Percentiles rank a stretch among this genome's conserved stretches.
Conservation (phyloP, 257 asterid genomes). For the Handroanthus guayacan region DNA sequence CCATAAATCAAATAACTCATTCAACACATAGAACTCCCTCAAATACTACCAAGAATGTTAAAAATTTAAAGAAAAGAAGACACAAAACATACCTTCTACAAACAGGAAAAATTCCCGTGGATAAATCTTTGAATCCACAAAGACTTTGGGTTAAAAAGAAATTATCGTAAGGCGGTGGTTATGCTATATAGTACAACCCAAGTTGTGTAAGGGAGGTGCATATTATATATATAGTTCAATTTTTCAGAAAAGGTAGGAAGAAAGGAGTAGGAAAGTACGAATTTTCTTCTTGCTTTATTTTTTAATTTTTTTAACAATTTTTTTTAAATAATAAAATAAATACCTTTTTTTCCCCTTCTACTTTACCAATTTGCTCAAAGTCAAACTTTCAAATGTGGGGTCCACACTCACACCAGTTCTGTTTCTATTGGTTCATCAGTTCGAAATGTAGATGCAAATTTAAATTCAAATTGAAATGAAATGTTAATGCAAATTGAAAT, state of each 20-base stretch:
- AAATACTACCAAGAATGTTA: conserved; percentile 1
- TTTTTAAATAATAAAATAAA: too few species aligned
- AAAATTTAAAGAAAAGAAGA: background rate
- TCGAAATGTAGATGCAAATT: conserved; percentile 15
- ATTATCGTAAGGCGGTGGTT: conserved; percentile 18
- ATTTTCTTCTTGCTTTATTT: conserved; percentile 61
- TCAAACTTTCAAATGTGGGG: conserved; percentile 65
- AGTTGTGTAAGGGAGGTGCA: conserved; percentile 42
- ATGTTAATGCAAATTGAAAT: conserved; percentile 22
- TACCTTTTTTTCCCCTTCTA: background rate
- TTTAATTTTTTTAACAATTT: background rate
- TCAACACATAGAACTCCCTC: background rate
- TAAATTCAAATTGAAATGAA: conserved; percentile 21
- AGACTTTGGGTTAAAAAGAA: background rate
- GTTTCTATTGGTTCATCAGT: conserved; percentile 59
- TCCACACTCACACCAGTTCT: conserved; percentile 56
- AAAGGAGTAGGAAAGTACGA: conserved; percentile 77
- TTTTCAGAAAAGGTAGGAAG: conserved; percentile 31
- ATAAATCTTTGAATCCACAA: background rate
- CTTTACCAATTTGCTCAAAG: conserved; percentile 55
- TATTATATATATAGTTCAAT: conserved; percentile 46
- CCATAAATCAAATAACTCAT: conserved; percentile 31
- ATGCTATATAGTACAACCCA: background rate
- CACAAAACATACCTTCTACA: conserved; percentile 40
- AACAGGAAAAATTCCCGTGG: background rate